Evolutionary conservation across 768 basidiomycete genomes (phyloP).

Genomic region (Gloeostereum incarnatum): DNA sequence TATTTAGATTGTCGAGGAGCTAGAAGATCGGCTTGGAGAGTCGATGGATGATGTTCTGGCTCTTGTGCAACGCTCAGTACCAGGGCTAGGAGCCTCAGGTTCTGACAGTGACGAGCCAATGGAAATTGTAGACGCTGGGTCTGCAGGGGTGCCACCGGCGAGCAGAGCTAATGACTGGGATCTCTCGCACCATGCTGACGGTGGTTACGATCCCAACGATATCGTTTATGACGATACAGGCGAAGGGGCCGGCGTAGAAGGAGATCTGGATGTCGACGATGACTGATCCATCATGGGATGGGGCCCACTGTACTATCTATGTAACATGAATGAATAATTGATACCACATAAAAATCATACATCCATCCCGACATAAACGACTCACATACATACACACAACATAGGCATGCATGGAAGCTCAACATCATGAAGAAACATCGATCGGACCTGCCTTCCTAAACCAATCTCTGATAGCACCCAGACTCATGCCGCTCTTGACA

Average conservation of each 20-base stretch:
- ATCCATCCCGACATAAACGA: constrained; percentile 1
- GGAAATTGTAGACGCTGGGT: no score
- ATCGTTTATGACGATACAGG: constrained; percentile 56
- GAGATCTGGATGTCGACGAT: constrained; percentile 63
- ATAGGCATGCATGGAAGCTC: no score
- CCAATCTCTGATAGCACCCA: constrained; percentile 9
- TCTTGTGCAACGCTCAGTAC: constrained; percentile 38
- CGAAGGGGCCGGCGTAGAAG: constrained; percentile 58
- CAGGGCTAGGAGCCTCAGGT: not conserved
- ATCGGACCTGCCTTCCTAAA: constrained; percentile 7
- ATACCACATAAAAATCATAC: not conserved
- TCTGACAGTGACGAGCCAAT: not conserved
- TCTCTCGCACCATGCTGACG: constrained; percentile 6
- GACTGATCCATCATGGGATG: constrained; percentile 20
- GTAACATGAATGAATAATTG: constrained; percentile 1
- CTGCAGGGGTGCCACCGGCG: no score
- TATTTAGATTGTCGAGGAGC: constrained; percentile 82
- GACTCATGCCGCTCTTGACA: constrained; percentile 7
- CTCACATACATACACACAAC: not conserved
- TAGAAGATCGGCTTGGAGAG: constrained; percentile 73
- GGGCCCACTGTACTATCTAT: no score
- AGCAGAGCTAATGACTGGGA: no score
- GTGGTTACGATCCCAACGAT: constrained; percentile 37
- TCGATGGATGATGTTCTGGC: constrained; percentile 58
- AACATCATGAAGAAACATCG: no score